A percentile compares a stretch with the other conserved stretches of the same genome.
phyloP scores from a whole-genome alignment of 2,329 filamentous ascomycete species.

The Xylaria sp. region DNA sequence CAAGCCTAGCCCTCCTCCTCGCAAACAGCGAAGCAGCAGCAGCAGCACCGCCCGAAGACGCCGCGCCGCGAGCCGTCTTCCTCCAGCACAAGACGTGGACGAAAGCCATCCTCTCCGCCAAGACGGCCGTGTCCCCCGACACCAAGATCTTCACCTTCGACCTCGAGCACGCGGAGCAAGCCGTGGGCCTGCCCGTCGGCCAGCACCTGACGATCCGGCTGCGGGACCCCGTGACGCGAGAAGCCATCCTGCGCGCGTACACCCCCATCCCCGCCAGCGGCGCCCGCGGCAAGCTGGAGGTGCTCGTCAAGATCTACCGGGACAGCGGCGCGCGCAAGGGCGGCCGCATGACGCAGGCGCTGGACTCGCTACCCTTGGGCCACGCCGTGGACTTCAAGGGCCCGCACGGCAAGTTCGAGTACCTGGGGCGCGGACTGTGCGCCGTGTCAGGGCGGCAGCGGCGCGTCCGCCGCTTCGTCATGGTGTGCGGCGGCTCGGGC shows the following conservation, averaged over 20 bases:
- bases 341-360: constrained; percentile 83
- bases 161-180: constrained; percentile 76
- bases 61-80: constrained; percentile 69
- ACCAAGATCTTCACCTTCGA: constrained; percentile 84
- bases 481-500: constrained; percentile 90
- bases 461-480: constrained; percentile 76
- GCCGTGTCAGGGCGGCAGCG: constrained; percentile 66
- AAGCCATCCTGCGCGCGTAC: constrained; percentile 85
- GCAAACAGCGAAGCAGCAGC: constrained; percentile 52
- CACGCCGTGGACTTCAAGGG: constrained; percentile 87
- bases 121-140: constrained; percentile 78
- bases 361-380: constrained; percentile 78
- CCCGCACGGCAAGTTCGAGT: constrained; percentile 86
- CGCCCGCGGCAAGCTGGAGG: constrained; percentile 72
- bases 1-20: constrained; percentile 65
- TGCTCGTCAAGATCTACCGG: constrained; percentile 87
- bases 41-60: constrained; percentile 48
- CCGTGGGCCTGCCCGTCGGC: constrained; percentile 81
- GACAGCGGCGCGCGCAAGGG: constrained; percentile 66
- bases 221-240: constrained; percentile 74
- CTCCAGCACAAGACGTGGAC: constrained; percentile 78
- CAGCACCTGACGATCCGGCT: constrained; percentile 89
- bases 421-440: constrained; percentile 75
- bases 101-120: constrained; percentile 75
- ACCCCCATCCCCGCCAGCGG: constrained; percentile 78